Percentiles rank a stretch among this genome's conserved stretches.
These are phyloP conservation scores for Phycomyces nitens DNA, from an alignment of 192 early-diverging fungal species.

Conservation along the genomic window DNA sequence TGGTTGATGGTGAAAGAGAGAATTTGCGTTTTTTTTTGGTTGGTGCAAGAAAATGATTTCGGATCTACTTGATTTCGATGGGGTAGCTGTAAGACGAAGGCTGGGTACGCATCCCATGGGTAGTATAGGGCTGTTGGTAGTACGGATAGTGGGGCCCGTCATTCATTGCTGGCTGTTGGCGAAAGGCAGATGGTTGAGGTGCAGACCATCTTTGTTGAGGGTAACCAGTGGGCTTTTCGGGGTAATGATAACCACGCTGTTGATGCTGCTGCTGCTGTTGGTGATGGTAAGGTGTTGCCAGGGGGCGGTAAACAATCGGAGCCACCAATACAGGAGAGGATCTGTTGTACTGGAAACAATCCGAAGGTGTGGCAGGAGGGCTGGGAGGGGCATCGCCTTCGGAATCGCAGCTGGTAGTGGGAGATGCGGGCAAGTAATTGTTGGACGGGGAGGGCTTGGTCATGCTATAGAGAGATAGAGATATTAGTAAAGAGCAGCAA, in stretches of 20 bases:
- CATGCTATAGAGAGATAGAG: background rate
- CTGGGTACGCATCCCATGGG: conserved; percentile 23
- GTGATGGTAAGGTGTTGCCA: conserved; percentile 31
- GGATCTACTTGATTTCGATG: conserved; percentile 18
- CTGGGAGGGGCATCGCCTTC: conserved; percentile 33
- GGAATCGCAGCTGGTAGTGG: conserved; percentile 35
- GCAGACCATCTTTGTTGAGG: conserved; percentile 9
- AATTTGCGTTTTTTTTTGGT: conserved; percentile 1
- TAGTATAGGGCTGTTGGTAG: conserved; percentile 26
- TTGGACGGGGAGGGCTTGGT: conserved; percentile 4
- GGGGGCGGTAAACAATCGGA: conserved; percentile 30
- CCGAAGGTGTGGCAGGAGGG: conserved; percentile 17
- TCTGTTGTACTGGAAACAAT: conserved; percentile 17
- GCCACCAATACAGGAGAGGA: conserved; percentile 26
- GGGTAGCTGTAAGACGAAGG: conserved; percentile 18
- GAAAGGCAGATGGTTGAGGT: conserved; percentile 6
- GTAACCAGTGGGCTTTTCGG: background rate
- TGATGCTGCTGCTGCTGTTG: background rate
- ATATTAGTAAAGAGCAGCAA: conserved; percentile 5
- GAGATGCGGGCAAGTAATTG: conserved; percentile 15
- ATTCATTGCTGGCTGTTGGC: conserved; percentile 14
- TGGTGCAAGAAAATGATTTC: conserved; percentile 1
- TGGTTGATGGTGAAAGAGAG: no score
- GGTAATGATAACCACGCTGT: background rate
- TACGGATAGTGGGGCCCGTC: conserved; percentile 20